These are phyloP conservation scores for Collariella sp. DNA, from an alignment of 495 filamentous ascomycete genomes.

Conservation along the genomic window DNA sequence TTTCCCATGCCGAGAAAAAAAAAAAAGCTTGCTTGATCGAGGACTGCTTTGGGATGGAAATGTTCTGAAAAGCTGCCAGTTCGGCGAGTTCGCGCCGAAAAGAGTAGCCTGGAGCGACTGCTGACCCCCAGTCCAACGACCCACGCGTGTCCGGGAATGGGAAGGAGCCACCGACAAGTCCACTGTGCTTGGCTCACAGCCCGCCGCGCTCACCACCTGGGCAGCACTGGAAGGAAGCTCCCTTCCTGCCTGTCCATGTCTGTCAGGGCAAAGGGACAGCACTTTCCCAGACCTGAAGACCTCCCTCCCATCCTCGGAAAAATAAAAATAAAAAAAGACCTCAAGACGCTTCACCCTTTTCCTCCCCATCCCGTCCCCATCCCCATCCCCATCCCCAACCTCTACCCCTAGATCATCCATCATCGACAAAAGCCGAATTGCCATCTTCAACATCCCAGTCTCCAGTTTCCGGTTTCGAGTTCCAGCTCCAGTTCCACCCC, in stretches of 20 bases:
- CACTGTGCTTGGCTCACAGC: conserved; percentile 1
- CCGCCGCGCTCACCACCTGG: neutral
- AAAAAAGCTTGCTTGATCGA: no score
- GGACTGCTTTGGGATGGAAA: no score
- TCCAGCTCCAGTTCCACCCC: no score
- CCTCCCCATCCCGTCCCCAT: neutral
- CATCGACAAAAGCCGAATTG: no score
- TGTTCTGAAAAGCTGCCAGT: no score
- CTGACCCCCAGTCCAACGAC: no score
- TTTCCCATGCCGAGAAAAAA: neutral
- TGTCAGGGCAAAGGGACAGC: neutral
- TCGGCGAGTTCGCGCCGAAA: neutral
- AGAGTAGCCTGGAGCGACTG: no score
- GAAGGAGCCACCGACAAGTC: conserved; percentile 1
- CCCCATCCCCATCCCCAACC: neutral
- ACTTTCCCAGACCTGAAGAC: no score
- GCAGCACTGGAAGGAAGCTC: neutral
- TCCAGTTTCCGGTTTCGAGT: no score
- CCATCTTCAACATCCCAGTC: no score
- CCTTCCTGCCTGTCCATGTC: neutral
- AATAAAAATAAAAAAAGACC: neutral
- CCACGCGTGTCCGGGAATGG: conserved; percentile 7
- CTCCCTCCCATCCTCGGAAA: neutral
- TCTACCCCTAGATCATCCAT: no score
- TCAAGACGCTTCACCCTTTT: neutral